Percentiles rank a stretch among this genome's conserved stretches.
Conservation (phyloP, 2,329 filamentous ascomycete species). For the Mollisia scopiformis region DNA sequence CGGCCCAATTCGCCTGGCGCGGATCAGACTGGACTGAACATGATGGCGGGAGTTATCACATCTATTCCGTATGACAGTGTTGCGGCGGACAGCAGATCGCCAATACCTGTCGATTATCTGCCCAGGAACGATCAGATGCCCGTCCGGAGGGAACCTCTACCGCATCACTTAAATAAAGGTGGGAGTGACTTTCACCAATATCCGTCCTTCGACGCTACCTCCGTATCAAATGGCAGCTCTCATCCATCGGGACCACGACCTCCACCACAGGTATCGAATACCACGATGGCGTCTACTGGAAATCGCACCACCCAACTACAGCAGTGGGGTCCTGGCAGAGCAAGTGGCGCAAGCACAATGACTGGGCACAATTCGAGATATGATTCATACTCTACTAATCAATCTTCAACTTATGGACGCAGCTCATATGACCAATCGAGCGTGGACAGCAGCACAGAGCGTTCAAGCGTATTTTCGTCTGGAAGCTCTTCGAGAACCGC, state of each 20-base stretch:
- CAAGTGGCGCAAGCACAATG: conserved; percentile 55
- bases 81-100: conserved; percentile 65
- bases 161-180: conserved; percentile 81
- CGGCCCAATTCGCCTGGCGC: conserved; percentile 63
- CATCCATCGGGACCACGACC: conserved; percentile 65
- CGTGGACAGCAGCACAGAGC: conserved; percentile 62
- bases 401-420: conserved; percentile 35
- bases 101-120: conserved; percentile 74
- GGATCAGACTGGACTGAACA: conserved; percentile 65
- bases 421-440: conserved; percentile 67
- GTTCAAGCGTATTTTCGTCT: conserved; percentile 58
- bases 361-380: conserved; percentile 62
- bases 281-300: conserved; percentile 73
- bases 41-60: conserved; percentile 81
- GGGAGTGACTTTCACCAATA: conserved; percentile 88
- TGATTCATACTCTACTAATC: conserved; percentile 58
- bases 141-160: conserved; percentile 71
- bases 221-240: conserved; percentile 50
- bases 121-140: conserved; percentile 67
- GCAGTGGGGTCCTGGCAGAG: conserved; percentile 69
- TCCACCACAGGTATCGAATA: conserved; percentile 58
- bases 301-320: conserved; percentile 73
- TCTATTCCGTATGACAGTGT: conserved; percentile 84
- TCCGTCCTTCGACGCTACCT: conserved; percentile 67
- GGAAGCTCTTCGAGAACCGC: conserved; percentile 55